Conservation (phyloP, 1,284 basidiomycete genomes). For the Trichosporon inkin region DNA sequence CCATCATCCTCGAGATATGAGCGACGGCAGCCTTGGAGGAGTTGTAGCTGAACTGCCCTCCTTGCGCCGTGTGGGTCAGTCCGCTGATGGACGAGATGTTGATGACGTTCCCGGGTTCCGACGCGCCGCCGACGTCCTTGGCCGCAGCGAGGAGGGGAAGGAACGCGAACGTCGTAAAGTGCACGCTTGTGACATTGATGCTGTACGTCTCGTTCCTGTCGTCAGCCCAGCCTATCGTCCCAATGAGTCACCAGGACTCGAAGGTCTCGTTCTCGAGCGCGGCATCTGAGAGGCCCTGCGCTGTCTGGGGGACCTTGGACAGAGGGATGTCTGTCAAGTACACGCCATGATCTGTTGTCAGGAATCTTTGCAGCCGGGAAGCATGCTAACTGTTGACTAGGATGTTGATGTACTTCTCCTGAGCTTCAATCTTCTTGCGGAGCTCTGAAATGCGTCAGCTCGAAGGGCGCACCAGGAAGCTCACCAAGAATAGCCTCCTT, state of each 20-base stretch:
- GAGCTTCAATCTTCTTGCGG: conserved; percentile 26
- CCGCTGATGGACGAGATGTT: conserved; percentile 35
- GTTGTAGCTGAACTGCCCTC: conserved; percentile 18
- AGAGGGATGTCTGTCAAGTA: conserved; percentile 33
- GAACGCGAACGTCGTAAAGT: conserved; percentile 49
- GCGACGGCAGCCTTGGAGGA: conserved; percentile 27
- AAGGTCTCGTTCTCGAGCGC: conserved; percentile 45
- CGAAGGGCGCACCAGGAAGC: neutral
- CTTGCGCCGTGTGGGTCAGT: conserved; percentile 14
- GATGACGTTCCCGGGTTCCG: conserved; percentile 46
- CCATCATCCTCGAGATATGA: conserved; percentile 26
- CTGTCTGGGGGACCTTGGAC: conserved; percentile 37
- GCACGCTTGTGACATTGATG: conserved; percentile 46
- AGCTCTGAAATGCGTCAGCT: conserved; percentile 30
- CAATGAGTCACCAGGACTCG: conserved; percentile 34
- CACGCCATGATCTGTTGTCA: conserved; percentile 41
- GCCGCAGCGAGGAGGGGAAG: conserved; percentile 45
- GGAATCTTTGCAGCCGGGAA: neutral
- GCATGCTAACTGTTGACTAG: conserved; percentile 38
- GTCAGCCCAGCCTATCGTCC: neutral
- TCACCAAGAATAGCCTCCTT: conserved; percentile 42
- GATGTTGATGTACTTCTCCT: conserved; percentile 42
- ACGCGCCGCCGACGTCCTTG: conserved; percentile 33
- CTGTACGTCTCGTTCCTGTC: conserved; percentile 30
- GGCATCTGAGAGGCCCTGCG: conserved; percentile 38